A percentile compares a stretch with the other conserved stretches of the same genome.
Conservation (phyloP, 257 asterid genomes). For the Jacaranda mimosifolia region DNA sequence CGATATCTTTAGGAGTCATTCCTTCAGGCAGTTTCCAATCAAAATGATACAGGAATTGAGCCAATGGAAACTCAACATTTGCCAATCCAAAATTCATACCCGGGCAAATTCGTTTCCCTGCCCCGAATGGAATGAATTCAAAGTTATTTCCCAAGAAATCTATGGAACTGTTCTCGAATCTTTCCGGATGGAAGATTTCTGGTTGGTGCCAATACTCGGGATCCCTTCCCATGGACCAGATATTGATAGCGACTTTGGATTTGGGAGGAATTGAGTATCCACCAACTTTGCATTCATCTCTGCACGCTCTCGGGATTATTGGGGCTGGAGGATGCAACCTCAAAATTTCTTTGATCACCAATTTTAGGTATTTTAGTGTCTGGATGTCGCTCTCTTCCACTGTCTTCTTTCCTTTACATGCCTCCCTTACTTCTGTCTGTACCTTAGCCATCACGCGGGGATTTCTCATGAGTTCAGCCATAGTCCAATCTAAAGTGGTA, state of each 20-base stretch:
- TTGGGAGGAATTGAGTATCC: slow-evolving; percentile 41
- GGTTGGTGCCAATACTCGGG: slow-evolving; percentile 45
- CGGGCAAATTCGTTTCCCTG: too few relatives aligned
- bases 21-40: slow-evolving; percentile 43
- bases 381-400: slow-evolving; percentile 27
- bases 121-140: too few relatives aligned
- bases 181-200: slow-evolving; percentile 32
- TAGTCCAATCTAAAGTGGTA: slow-evolving; percentile 40
- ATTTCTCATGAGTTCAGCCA: slow-evolving; percentile 50
- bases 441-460: slow-evolving; percentile 41
- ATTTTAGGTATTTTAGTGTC: slow-evolving; percentile 30
- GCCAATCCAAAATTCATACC: too few relatives aligned
- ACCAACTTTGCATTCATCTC: slow-evolving; percentile 32
- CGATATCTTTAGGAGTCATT: background rate
- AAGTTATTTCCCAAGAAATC: too few relatives aligned
- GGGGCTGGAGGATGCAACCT: slow-evolving; percentile 54
- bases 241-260: slow-evolving; percentile 37
- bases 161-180: slow-evolving; percentile 34
- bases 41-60: slow-evolving; percentile 42
- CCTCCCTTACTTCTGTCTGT: slow-evolving; percentile 35
- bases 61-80: too few relatives aligned
- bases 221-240: slow-evolving; percentile 47
- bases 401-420: slow-evolving; percentile 31
- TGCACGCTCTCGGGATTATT: slow-evolving; percentile 43
- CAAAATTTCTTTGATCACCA: slow-evolving; percentile 44